These are phyloP conservation scores for Fusarium sororula DNA, from an alignment of 2,329 filamentous ascomycete species.

Conservation along the genomic window DNA sequence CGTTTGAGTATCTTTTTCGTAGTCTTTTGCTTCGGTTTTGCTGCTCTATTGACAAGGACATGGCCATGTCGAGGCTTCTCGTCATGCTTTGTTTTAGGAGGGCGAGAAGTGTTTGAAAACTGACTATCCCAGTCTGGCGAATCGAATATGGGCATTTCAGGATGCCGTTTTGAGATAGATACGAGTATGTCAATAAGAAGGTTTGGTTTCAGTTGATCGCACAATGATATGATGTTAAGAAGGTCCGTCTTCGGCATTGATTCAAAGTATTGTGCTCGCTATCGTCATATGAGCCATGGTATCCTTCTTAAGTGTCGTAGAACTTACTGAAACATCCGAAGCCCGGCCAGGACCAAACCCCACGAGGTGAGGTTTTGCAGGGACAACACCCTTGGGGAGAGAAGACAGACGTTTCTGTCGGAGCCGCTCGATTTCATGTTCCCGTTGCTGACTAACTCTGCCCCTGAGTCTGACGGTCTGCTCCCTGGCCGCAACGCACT, in stretches of 20 bases:
- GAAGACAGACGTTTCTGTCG: slow-evolving; percentile 46
- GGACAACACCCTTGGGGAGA: slow-evolving; percentile 45
- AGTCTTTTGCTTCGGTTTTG: slow-evolving; percentile 45
- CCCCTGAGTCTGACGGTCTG: slow-evolving; percentile 12
- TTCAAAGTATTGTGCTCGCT: slow-evolving; percentile 54
- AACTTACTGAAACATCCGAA: slow-evolving; percentile 47
- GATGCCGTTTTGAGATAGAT: slow-evolving; percentile 54
- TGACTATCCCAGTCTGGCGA: slow-evolving; percentile 52
- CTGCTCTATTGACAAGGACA: slow-evolving; percentile 37
- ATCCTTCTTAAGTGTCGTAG: not conserved
- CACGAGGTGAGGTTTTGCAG: slow-evolving; percentile 50
- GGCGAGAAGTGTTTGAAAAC: slow-evolving; percentile 17
- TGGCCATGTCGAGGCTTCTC: slow-evolving; percentile 46
- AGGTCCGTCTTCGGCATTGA: slow-evolving; percentile 50
- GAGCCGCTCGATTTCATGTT: slow-evolving; percentile 44
- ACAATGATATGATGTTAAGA: slow-evolving; percentile 52
- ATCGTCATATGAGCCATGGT: not conserved
- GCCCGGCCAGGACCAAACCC: slow-evolving; percentile 51
- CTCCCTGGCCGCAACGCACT: slow-evolving; percentile 25
- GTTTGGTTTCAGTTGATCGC: slow-evolving; percentile 53
- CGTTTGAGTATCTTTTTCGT: slow-evolving; percentile 48
- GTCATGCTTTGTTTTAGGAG: slow-evolving; percentile 22
- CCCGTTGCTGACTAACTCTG: slow-evolving; percentile 30
- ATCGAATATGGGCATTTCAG: slow-evolving; percentile 54
- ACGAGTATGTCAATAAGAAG: slow-evolving; percentile 54